These are phyloP conservation scores for Gyromitra esculenta DNA, from an alignment of 2,329 filamentous ascomycete species.

Conservation along the genomic window DNA sequence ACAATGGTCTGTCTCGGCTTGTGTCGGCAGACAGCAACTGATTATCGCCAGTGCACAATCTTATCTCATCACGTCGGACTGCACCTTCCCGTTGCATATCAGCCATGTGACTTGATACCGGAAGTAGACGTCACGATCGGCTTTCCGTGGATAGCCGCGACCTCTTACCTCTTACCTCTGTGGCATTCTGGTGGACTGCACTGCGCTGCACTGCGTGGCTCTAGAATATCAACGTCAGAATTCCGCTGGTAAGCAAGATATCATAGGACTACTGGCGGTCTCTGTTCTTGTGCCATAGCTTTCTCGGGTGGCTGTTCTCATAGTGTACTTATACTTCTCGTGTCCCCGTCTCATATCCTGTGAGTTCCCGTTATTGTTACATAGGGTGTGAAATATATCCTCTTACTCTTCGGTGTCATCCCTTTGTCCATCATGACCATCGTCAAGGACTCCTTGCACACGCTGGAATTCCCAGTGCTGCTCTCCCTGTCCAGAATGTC, in stretches of 20 bases:
- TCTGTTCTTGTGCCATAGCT: too few relatives aligned
- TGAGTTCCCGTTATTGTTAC: background rate
- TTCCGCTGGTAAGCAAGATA: too few relatives aligned
- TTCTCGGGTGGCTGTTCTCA: background rate
- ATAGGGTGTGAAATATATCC: background rate
- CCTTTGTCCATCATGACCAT: constrained; percentile 28
- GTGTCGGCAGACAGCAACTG: background rate
- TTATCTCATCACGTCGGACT: background rate
- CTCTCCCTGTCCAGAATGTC: constrained; percentile 39
- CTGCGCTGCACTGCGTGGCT: too few relatives aligned
- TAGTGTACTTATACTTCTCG: background rate
- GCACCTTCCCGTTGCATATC: background rate
- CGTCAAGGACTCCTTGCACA: constrained; percentile 39
- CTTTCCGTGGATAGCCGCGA: constrained; percentile 12
- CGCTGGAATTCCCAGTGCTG: constrained; percentile 41
- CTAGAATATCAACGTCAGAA: background rate
- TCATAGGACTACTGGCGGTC: too few relatives aligned
- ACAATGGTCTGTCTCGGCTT: background rate
- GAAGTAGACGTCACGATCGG: constrained; percentile 11
- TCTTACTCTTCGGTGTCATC: background rate
- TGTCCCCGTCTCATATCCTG: background rate
- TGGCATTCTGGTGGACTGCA: too few relatives aligned
- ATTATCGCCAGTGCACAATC: background rate
- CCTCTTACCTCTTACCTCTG: background rate
- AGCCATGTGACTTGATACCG: background rate